Evolutionary conservation across 495 filamentous ascomycete species (phyloP).

Genomic region (Penicillium manginii): DNA sequence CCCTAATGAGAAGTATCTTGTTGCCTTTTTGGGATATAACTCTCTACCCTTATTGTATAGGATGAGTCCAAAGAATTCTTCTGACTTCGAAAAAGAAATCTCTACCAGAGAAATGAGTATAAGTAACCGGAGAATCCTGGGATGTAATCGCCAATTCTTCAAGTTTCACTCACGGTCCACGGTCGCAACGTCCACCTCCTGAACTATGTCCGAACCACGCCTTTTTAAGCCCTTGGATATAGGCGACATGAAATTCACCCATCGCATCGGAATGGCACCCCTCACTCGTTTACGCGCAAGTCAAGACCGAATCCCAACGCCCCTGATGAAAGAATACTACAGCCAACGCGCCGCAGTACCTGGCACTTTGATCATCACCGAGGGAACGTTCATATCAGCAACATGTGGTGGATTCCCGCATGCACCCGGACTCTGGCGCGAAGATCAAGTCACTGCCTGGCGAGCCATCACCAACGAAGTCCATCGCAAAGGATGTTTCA

Average conservation of each 20-base stretch:
- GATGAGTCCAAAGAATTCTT: not conserved
- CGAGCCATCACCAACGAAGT: slow-evolving; percentile 62
- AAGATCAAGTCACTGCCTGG: slow-evolving; percentile 64
- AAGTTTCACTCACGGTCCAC: not conserved
- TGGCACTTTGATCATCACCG: slow-evolving; percentile 55
- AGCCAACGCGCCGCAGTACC: slow-evolving; percentile 52
- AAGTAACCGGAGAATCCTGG: no score
- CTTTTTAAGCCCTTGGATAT: slow-evolving; percentile 58
- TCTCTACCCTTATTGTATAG: slow-evolving; percentile 11
- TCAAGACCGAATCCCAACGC: slow-evolving; percentile 38
- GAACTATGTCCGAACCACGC: slow-evolving; percentile 13
- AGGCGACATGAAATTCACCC: slow-evolving; percentile 43
- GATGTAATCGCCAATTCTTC: not conserved
- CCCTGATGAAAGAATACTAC: slow-evolving; percentile 55
- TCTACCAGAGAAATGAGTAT: not conserved
- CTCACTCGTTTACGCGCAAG: slow-evolving; percentile 53
- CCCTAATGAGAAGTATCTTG: slow-evolving; percentile 23
- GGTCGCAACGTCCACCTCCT: not conserved
- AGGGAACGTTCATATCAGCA: slow-evolving; percentile 66
- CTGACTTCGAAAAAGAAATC: not conserved
- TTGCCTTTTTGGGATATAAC: slow-evolving; percentile 20
- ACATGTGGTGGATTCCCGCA: slow-evolving; percentile 51
- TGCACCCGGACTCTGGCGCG: slow-evolving; percentile 64
- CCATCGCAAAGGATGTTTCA: slow-evolving; percentile 63
- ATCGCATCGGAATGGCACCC: slow-evolving; percentile 56